These are phyloP conservation scores for Ustilaginoidea virens DNA, from an alignment of 2,329 filamentous ascomycete species.

Conservation along the genomic window DNA sequence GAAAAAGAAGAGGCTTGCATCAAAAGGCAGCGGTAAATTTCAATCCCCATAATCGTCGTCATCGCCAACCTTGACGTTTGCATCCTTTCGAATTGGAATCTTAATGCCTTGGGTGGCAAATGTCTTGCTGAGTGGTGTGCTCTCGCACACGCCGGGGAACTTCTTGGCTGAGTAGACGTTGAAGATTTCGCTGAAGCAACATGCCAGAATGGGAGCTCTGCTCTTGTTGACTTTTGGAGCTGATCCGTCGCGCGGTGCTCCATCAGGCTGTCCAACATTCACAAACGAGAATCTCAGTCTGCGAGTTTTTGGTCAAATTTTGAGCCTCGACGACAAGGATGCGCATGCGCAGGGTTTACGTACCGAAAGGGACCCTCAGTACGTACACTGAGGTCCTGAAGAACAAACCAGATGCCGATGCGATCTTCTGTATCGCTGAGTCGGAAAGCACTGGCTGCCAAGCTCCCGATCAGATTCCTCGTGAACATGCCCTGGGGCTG, in stretches of 20 bases:
- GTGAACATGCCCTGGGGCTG: constrained; percentile 77
- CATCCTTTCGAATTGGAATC: constrained; percentile 88
- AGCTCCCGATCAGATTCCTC: constrained; percentile 81
- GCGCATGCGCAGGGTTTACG: constrained; percentile 5
- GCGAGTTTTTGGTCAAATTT: constrained; percentile 8
- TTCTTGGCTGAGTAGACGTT: constrained; percentile 96
- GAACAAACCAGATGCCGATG: constrained; percentile 88
- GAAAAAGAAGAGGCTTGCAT: too few species aligned
- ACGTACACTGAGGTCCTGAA: constrained; percentile 87
- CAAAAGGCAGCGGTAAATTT: constrained; percentile 1
- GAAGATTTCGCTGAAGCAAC: constrained; percentile 76
- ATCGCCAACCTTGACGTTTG: constrained; percentile 35
- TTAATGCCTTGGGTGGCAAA: constrained; percentile 93
- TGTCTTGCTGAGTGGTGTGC: constrained; percentile 76
- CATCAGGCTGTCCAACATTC: constrained; percentile 50
- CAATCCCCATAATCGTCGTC: constrained; percentile 30
- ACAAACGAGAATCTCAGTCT: constrained; percentile 62
- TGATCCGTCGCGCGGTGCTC: constrained; percentile 22
- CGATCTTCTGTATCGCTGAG: constrained; percentile 66
- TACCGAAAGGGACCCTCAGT: constrained; percentile 87
- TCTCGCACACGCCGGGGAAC: constrained; percentile 93
- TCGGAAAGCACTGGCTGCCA: constrained; percentile 76
- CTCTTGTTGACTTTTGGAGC: constrained; percentile 48
- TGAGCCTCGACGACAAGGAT: not conserved
- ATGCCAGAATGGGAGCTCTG: constrained; percentile 68